Evolutionary conservation across 176 grass and related monocot species (phyloP), one percentile per base, ranked within the genome.

Genomic region (Cenchrus fungigraminus): DNA sequence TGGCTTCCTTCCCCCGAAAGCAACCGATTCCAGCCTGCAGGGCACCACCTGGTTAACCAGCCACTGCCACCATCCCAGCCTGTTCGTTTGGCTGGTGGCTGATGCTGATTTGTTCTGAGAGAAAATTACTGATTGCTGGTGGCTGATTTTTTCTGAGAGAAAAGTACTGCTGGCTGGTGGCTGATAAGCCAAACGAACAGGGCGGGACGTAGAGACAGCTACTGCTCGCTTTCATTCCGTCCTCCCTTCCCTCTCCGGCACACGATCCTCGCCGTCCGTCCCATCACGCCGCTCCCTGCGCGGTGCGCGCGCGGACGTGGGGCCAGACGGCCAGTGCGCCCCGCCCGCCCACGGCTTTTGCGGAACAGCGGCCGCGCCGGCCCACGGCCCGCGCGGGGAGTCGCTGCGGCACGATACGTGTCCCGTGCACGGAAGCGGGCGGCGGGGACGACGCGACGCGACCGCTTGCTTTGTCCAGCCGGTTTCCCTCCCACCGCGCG

Each of bases 191-290:
- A n/a, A n/a, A n/a, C n/a, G n/a, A n/a, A n/a, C n/a, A n/a, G n/a
- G n/a, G n/a, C n/a, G n/a, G n/a, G 59, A 75, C 32, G 82, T 43
- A 59, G 71, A 53, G 60, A 84, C 82, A 53, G 59, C 82, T 32
- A 74, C 2, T 57, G 42, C 22, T 37, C 60, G 12, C 4, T 17
- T 32, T 50, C 37, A 6, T 9, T 46, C 45, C 29, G 29, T 3
- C 82, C 71, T 76, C 15, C 22, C 15, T 19, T 51, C 54, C 25
- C 9, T 2, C 19, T 13, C 15, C 34, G 17, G 17, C 20, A 25
- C 73, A 22, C 58, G 28, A 83, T 55, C 50, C 73, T 9, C 32
- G 56, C 67, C 67, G 88, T 83, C 59, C 42, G 6, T 68, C 79
- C 79, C 79, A 79, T 72, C 78, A 65, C 55, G 28, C 57, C 71